A percentile compares a stretch with the other conserved stretches of the same genome.
Conservation (phyloP, 176 grass and related monocot genomes). For the Raddia guianensis region DNA sequence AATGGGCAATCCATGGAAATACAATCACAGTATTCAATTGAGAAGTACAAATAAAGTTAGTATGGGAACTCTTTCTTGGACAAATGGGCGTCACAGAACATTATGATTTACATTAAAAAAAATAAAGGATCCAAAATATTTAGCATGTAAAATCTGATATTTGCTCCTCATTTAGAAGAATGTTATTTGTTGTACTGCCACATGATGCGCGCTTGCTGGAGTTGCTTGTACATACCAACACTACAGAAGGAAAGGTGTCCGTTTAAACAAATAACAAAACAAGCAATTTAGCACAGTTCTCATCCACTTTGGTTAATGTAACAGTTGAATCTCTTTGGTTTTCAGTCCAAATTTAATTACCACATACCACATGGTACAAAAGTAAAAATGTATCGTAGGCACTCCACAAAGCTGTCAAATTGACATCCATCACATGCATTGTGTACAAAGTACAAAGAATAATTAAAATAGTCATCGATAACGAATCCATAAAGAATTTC, state of each 20-base stretch:
- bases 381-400: conserved; percentile 5
- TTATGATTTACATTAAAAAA: background rate
- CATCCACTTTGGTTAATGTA: background rate
- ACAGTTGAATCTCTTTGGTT: background rate
- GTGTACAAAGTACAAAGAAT: conserved; percentile 9
- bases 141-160: background rate
- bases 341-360: background rate
- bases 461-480: conserved; percentile 5
- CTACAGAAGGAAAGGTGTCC: background rate
- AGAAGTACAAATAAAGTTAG: conserved; percentile 14
- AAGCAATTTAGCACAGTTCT: conserved; percentile 10
- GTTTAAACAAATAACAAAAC: background rate
- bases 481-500: background rate
- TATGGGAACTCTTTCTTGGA: background rate
- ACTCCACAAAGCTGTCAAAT: background rate
- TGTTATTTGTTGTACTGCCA: conserved; percentile 7
- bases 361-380: background rate
- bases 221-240: background rate
- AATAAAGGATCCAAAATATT: conserved; percentile 19
- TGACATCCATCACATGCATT: background rate
- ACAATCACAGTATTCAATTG: background rate
- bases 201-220: background rate
- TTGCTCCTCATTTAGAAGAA: background rate
- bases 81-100: background rate
- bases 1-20: conserved; percentile 10